phyloP scores from a whole-genome alignment of 345 rosid species.

The Acer saccharum region DNA sequence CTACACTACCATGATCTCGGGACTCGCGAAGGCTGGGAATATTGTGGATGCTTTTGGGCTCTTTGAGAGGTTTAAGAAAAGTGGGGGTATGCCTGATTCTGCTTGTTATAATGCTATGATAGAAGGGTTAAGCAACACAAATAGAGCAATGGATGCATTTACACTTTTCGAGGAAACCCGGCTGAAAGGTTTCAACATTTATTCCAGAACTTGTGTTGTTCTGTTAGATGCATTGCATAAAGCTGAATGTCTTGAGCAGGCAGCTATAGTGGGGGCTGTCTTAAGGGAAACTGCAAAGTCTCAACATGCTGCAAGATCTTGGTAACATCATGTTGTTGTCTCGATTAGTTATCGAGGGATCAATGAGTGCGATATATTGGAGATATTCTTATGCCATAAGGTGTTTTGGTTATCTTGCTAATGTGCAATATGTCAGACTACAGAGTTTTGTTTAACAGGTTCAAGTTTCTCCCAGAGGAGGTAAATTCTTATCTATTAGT shows the following conservation, averaged over 20 bases:
- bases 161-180: constrained; percentile 84
- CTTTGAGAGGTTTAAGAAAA: constrained; percentile 70
- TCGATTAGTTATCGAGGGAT: not conserved
- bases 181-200: constrained; percentile 58
- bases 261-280: constrained; percentile 90
- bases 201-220: constrained; percentile 76
- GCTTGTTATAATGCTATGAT: constrained; percentile 80
- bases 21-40: constrained; percentile 92
- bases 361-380: not conserved
- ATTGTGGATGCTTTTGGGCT: constrained; percentile 63
- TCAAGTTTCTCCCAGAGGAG: constrained; percentile 7
- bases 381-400: not conserved
- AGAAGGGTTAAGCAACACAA: constrained; percentile 74
- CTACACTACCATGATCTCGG: constrained; percentile 83
- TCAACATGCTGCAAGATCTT: constrained; percentile 77
- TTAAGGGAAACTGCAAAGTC: constrained; percentile 87
- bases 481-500: constrained; percentile 12
- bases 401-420: not conserved
- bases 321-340: constrained; percentile 43
- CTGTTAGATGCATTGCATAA: constrained; percentile 86
- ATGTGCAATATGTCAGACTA: not conserved
- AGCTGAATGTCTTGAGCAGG: constrained; percentile 91
- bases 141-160: constrained; percentile 78
- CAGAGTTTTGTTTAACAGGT: constrained; percentile 1
- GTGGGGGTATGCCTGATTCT: constrained; percentile 75